Conservation (phyloP, 1,139 yeast species). For the Arxiozyma bovina region DNA sequence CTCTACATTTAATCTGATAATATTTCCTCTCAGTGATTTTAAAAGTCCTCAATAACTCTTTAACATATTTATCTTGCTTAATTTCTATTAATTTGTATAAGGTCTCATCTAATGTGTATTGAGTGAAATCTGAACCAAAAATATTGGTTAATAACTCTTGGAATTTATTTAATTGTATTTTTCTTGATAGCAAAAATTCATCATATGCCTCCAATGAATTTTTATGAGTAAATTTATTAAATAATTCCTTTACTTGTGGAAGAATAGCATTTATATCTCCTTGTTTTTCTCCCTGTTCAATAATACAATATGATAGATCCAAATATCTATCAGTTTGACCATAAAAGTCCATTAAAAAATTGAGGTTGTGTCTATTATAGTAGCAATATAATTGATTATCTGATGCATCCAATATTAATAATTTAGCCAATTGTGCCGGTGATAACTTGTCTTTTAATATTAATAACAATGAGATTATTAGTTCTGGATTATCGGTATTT, state of each 20-base stretch:
- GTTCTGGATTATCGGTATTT: slow-evolving; percentile 56
- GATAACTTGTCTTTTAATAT: slow-evolving; percentile 42
- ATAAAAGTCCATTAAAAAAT: slow-evolving; percentile 43
- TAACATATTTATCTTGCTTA: slow-evolving; percentile 53
- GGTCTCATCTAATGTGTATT: slow-evolving; percentile 48
- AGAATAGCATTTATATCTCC: slow-evolving; percentile 15
- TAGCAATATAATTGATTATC: slow-evolving; percentile 40
- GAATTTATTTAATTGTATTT: slow-evolving; percentile 43
- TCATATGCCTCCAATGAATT: background rate
- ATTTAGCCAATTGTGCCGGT: slow-evolving; percentile 46
- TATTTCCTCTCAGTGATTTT: slow-evolving; percentile 55
- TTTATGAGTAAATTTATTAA: slow-evolving; percentile 12
- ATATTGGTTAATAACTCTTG: slow-evolving; percentile 49
- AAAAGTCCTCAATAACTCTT: slow-evolving; percentile 50
- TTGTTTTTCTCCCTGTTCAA: slow-evolving; percentile 23
- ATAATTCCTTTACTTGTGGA: slow-evolving; percentile 28
- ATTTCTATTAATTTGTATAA: slow-evolving; percentile 45
- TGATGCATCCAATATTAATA: slow-evolving; percentile 38
- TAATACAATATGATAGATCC: slow-evolving; percentile 38
- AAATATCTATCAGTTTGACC: slow-evolving; percentile 51
- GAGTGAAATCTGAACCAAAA: slow-evolving; percentile 48
- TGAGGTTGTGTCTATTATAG: slow-evolving; percentile 31
- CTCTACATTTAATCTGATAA: slow-evolving; percentile 54
- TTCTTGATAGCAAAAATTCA: slow-evolving; percentile 24
- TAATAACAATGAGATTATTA: slow-evolving; percentile 52